These are phyloP conservation scores for Chrysanthemum lavandulifolium DNA, from an alignment of 129 eudicot genomes.

Conservation along the genomic window DNA sequence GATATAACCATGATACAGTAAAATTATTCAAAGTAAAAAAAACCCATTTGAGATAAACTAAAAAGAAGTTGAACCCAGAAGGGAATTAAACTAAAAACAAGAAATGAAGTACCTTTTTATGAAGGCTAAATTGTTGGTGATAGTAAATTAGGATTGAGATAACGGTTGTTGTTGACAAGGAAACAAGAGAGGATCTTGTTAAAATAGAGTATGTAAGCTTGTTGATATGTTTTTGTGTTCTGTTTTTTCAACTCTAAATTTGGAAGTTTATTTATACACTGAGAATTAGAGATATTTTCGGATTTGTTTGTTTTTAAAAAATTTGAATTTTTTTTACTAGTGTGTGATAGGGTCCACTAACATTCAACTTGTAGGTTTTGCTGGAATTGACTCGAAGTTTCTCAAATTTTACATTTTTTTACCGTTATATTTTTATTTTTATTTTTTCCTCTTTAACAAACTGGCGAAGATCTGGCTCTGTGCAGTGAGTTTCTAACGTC, in stretches of 20 bases:
- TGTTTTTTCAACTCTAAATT: not conserved
- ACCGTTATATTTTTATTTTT: too few species aligned
- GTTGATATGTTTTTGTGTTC: not conserved
- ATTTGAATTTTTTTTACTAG: too few species aligned
- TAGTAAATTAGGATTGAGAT: constrained; percentile 15
- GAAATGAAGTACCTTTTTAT: constrained; percentile 19
- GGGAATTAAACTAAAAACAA: not conserved
- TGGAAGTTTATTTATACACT: constrained; percentile 21
- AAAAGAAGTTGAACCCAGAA: not conserved
- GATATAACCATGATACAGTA: too few species aligned
- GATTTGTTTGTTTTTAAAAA: not conserved
- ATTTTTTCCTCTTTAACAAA: too few species aligned
- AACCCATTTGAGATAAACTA: too few species aligned
- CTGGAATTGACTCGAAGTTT: constrained; percentile 40
- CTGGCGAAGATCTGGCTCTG: too few species aligned
- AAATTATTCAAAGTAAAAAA: too few species aligned
- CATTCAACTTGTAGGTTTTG: constrained; percentile 14
- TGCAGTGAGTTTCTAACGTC: too few species aligned
- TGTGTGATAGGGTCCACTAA: constrained; percentile 16
- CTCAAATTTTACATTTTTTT: not conserved
- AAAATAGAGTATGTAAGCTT: constrained; percentile 16
- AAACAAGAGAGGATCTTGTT: constrained; percentile 33
- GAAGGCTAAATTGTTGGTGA: constrained; percentile 17
- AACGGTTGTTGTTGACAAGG: constrained; percentile 37
- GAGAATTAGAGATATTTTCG: not conserved